phyloP scores from a whole-genome alignment of 1,139 yeast species.

The Pneumocystis carinii region DNA sequence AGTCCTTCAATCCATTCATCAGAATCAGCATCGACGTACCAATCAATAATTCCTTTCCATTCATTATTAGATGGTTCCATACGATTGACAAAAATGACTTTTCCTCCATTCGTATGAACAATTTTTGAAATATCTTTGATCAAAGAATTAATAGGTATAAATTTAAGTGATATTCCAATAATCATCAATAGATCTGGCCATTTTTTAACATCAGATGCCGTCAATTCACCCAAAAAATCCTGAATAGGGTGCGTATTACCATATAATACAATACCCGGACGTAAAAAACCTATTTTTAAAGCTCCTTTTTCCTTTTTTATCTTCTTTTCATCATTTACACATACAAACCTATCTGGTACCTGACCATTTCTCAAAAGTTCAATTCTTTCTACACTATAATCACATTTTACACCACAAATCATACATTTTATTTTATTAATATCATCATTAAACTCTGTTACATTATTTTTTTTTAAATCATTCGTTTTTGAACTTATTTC shows the following conservation, averaged over 20 bases:
- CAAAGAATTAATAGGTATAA: conserved; percentile 53
- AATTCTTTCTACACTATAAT: conserved; percentile 47
- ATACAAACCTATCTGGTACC: conserved; percentile 50
- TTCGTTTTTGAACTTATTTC: conserved; percentile 14
- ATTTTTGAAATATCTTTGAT: conserved; percentile 43
- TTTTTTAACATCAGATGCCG: conserved; percentile 37
- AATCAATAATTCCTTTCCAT: conserved; percentile 51
- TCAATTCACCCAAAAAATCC: conserved; percentile 46
- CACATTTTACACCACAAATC: conserved; percentile 41
- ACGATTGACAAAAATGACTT: conserved; percentile 45
- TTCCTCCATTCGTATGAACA: conserved; percentile 44
- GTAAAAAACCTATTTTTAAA: conserved; percentile 46
- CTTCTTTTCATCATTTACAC: conserved; percentile 33
- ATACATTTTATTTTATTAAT: conserved; percentile 61
- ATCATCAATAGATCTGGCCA: conserved; percentile 50
- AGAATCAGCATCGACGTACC: conserved; percentile 64
- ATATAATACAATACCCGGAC: conserved; percentile 63
- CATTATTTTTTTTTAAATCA: background rate
- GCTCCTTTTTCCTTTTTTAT: conserved; percentile 45
- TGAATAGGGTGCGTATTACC: conserved; percentile 71
- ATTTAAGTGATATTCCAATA: conserved; percentile 64
- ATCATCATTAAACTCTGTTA: conserved; percentile 54
- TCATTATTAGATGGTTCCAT: conserved; percentile 13
- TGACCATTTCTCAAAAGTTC: conserved; percentile 29
- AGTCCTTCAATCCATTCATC: conserved; percentile 58